Evolutionary conservation across 2,329 filamentous ascomycete species (phyloP).

Genomic region (Pseudogymnoascus sp.): DNA sequence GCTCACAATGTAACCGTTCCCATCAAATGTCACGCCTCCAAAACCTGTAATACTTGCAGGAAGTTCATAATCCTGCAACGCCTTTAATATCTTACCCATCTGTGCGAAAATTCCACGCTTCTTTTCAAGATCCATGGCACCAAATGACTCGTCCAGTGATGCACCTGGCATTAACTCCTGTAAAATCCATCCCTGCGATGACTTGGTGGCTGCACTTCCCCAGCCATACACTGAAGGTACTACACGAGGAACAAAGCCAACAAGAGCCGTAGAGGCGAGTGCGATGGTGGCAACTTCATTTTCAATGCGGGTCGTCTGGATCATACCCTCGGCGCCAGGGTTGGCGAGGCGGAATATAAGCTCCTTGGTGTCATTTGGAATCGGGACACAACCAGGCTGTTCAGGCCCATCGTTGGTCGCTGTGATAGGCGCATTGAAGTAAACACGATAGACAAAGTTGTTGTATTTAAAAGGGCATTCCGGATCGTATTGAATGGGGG

Average conservation of each 20-base stretch:
- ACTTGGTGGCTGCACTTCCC: slow-evolving; percentile 19
- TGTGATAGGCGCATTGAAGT: background rate
- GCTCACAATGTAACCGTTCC: slow-evolving; percentile 26
- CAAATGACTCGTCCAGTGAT: slow-evolving; percentile 21
- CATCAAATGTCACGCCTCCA: slow-evolving; percentile 30
- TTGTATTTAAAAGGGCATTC: slow-evolving; percentile 30
- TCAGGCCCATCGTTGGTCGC: background rate
- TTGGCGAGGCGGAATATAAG: slow-evolving; percentile 31
- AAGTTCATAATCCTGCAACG: slow-evolving; percentile 27
- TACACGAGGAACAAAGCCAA: slow-evolving; percentile 20
- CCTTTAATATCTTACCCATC: slow-evolving; percentile 27
- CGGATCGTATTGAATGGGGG: slow-evolving; percentile 28
- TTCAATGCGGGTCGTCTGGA: slow-evolving; percentile 22
- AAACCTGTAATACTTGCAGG: slow-evolving; percentile 26
- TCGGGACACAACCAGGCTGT: slow-evolving; percentile 22
- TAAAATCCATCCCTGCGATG: slow-evolving; percentile 26
- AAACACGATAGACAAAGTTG: slow-evolving; percentile 31
- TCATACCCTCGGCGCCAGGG: slow-evolving; percentile 27
- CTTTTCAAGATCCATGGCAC: slow-evolving; percentile 19
- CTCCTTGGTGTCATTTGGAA: slow-evolving; percentile 23
- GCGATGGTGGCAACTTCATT: slow-evolving; percentile 30
- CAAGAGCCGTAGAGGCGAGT: slow-evolving; percentile 27
- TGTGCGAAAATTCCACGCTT: slow-evolving; percentile 26
- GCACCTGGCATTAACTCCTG: slow-evolving; percentile 28
- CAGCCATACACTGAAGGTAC: slow-evolving; percentile 29